Evolutionary conservation across 2,329 filamentous ascomycete species (phyloP), one percentile per base, ranked within the genome.

Genomic region (Hymenoscyphus albidus): DNA sequence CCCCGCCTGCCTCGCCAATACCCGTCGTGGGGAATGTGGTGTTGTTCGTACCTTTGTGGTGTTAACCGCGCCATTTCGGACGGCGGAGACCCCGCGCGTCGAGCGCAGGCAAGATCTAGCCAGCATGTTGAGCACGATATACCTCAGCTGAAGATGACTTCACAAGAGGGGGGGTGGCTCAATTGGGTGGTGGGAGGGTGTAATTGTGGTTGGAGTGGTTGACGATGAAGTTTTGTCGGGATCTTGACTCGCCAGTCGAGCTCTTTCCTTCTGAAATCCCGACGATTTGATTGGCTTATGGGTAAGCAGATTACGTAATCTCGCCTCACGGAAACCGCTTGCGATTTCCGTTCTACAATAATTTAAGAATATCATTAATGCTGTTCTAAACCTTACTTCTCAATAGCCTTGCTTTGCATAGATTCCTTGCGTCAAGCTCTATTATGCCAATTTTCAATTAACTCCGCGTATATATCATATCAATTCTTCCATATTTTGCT

Each of bases 101-200:
- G 91, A 88, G 85, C 92, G 92, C 85, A 96, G 83, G 82, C 88
- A 88, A 82, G 93, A 92, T 86, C 93, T 91, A 83, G 92, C 90
- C 86, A 97, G 88, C 94, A 98, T 97, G 79, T 80, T 90, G 85
- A 71, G 68, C 67, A 70, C 67, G 65, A 63, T 71, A 71, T 69
- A 69, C 69, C 70, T 74, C 69, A 73, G 67, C 69, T 73, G 70
- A 66, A 71, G 70, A 69, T 73, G 67, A 69, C 66, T 71, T 71
- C 69, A 64, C 69, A 67, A 65, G 64, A 65, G 64, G 69, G 62
- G 66, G 61, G 59, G 67, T 64, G 68, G 62, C 70, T 72, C 73
- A 73, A 71, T 72, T 73, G 74, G 66, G 65, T 69, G 67, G 71
- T 70, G 69, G 69, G 67, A 67, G 64, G 69, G 58, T 67, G 63